A percentile compares a stretch with the other conserved stretches of the same genome.
Conservation (phyloP, 1,284 basidiomycete species). For the Leccinum fuscescens region DNA sequence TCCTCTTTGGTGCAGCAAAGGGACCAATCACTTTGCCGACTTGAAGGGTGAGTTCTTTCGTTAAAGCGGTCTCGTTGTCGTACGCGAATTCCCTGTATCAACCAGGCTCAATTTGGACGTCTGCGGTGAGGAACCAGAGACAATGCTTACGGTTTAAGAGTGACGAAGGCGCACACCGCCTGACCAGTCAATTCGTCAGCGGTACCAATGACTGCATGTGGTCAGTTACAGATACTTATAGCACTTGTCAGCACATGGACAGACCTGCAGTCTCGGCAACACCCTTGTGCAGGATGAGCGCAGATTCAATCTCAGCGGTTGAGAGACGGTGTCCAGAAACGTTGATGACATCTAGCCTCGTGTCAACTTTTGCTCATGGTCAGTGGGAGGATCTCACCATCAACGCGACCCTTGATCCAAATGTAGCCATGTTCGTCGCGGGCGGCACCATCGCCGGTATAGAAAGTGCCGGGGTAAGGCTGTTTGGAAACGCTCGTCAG, state of each 20-base stretch:
- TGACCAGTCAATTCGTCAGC: slow-evolving; percentile 87
- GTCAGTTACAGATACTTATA: slow-evolving; percentile 1
- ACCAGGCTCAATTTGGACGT: not conserved
- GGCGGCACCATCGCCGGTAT: slow-evolving; percentile 95
- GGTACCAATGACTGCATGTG: slow-evolving; percentile 73
- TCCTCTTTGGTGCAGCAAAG: slow-evolving; percentile 93
- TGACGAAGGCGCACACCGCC: slow-evolving; percentile 85
- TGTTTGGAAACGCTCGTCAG: slow-evolving; percentile 22
- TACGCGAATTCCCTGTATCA: slow-evolving; percentile 76
- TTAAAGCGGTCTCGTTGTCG: slow-evolving; percentile 71
- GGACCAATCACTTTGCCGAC: slow-evolving; percentile 96
- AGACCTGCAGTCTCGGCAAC: slow-evolving; percentile 89
- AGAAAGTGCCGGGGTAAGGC: slow-evolving; percentile 89
- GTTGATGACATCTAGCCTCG: slow-evolving; percentile 76
- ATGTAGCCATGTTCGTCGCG: slow-evolving; percentile 96
- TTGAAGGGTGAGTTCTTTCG: slow-evolving; percentile 90
- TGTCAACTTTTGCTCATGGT: slow-evolving; percentile 2
- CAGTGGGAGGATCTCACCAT: slow-evolving; percentile 59
- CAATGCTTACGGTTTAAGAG: slow-evolving; percentile 67
- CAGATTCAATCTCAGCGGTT: slow-evolving; percentile 97
- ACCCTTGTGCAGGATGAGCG: slow-evolving; percentile 90
- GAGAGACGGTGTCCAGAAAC: slow-evolving; percentile 96
- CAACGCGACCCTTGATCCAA: slow-evolving; percentile 97
- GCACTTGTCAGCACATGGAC: slow-evolving; percentile 14
- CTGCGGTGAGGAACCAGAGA: not conserved